Evolutionary conservation across 2,329 filamentous ascomycete genomes (phyloP).

Genomic region (Westerdykella ornata): DNA sequence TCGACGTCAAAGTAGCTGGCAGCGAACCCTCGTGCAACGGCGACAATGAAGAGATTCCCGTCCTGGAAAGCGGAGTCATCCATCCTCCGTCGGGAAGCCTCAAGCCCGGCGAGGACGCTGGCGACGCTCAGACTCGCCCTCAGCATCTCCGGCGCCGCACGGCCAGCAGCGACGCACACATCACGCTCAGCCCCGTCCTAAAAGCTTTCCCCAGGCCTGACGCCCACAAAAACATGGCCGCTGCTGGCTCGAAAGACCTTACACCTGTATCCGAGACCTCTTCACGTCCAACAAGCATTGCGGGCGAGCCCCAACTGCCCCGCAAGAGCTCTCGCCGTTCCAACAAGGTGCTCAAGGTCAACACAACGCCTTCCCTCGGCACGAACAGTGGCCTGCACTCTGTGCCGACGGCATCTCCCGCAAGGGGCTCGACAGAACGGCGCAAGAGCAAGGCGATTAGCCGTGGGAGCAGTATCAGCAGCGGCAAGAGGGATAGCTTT

Average conservation of each 20-base stretch:
- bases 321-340: constrained; percentile 12
- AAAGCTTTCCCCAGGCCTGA: neutral
- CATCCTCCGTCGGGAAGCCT: constrained; percentile 18
- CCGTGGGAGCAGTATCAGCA: constrained; percentile 20
- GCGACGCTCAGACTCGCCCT: constrained; percentile 8
- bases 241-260: constrained; percentile 12
- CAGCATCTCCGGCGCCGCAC: constrained; percentile 31
- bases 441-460: constrained; percentile 14
- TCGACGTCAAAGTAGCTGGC: constrained; percentile 32
- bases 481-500: constrained; percentile 13
- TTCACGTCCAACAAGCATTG: constrained; percentile 18
- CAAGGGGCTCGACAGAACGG: constrained; percentile 9
- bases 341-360: constrained; percentile 2
- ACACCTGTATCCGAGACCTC: constrained; percentile 18
- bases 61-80: constrained; percentile 21
- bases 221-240: constrained; percentile 1
- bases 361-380: neutral
- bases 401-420: constrained; percentile 15
- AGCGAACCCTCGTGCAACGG: constrained; percentile 29
- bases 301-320: constrained; percentile 15
- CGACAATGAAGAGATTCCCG: constrained; percentile 23
- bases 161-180: constrained; percentile 29
- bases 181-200: constrained; percentile 17
- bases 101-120: constrained; percentile 14
- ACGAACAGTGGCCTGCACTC: constrained; percentile 7